These are phyloP conservation scores for Henningerozyma blattae DNA, from an alignment of 805 yeast genomes.

Conservation along the genomic window DNA sequence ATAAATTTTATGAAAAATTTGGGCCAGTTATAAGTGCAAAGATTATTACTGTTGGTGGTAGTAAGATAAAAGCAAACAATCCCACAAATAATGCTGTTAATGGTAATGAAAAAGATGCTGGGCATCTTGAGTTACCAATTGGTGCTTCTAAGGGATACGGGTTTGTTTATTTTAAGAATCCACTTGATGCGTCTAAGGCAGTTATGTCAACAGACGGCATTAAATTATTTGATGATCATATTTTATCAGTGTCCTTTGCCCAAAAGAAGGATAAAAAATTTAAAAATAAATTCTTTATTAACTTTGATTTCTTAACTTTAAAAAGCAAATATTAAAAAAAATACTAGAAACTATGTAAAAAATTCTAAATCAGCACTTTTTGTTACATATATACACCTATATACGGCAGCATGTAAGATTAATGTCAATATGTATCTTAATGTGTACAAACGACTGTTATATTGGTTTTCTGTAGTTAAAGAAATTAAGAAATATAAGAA, in stretches of 20 bases:
- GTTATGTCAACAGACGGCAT: slow-evolving; percentile 36
- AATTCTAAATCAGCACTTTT: neutral
- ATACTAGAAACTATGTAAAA: neutral
- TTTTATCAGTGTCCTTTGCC: slow-evolving; percentile 62
- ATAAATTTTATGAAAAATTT: slow-evolving; percentile 30
- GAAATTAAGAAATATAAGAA: no score
- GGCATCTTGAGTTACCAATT: slow-evolving; percentile 4
- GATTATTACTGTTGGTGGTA: slow-evolving; percentile 35
- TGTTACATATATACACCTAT: neutral
- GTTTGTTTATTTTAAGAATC: slow-evolving; percentile 61
- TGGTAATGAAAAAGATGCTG: slow-evolving; percentile 1
- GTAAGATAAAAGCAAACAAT: slow-evolving; percentile 7
- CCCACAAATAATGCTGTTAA: no score
- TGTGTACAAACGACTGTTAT: no score
- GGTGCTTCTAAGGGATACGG: slow-evolving; percentile 62
- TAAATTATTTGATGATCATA: slow-evolving; percentile 36
- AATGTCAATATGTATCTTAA: neutral
- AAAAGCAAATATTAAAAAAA: neutral
- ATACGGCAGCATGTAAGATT: neutral
- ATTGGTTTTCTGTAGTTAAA: no score
- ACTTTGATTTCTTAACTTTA: no score
- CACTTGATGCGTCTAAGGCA: slow-evolving; percentile 58
- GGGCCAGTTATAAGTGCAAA: slow-evolving; percentile 46
- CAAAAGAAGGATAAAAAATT: slow-evolving; percentile 25
- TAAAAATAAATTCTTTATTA: neutral